Base-by-base conservation (phyloP, 306 rosid species). In the Acacia confusa region DNA sequence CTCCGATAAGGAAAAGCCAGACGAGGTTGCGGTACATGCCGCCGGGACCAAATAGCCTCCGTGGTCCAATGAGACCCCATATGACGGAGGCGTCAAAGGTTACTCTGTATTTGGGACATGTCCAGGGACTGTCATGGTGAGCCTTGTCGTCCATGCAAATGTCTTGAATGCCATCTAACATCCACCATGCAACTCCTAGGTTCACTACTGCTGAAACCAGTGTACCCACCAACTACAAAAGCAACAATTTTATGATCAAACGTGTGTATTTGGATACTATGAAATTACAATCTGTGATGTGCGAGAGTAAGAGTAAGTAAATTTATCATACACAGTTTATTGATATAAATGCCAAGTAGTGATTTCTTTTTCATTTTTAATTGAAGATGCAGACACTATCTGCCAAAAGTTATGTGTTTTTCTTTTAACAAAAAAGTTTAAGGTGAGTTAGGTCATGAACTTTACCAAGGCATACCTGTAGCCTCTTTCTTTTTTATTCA, bases 181-280 rank as follows among this genome's bases (percentile, higher is more conserved):
- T 96, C 99, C 99, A 96, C 99, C 99, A 96, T 12, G 99, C 99
- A 72, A 93, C 97, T 16, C 90, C 88, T 25, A 96, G 97, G 88
- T 96, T 93, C 71, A 93, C 94, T 24, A 77, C 75, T 19, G 92
- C 97, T 8, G 99, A 82, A 81, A 96, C 86, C 3, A 93, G 76
- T 63, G 99, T 96, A 77, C 99, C 99, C 77, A 91, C 99, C 67
- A 96, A 88, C 99, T 95, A 87, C 71, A 71, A 67, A 47, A 12
- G 16, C 15, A 67, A n/a, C 40, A 79, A 74, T 75, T 27, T 3
- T 13, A 61, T 61, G 17, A 61, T 61, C 15, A 58, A 58, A 58
- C 27, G n/a, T 55, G 22, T 57, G 63, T 13, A 57, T n/a, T n/a
- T 57, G 63, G 1, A 20, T 57, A 8, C 63, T 57, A n/a, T 8